These are phyloP conservation scores for Trametes pubescens DNA, from an alignment of 1,284 basidiomycete genomes.

Conservation along the genomic window DNA sequence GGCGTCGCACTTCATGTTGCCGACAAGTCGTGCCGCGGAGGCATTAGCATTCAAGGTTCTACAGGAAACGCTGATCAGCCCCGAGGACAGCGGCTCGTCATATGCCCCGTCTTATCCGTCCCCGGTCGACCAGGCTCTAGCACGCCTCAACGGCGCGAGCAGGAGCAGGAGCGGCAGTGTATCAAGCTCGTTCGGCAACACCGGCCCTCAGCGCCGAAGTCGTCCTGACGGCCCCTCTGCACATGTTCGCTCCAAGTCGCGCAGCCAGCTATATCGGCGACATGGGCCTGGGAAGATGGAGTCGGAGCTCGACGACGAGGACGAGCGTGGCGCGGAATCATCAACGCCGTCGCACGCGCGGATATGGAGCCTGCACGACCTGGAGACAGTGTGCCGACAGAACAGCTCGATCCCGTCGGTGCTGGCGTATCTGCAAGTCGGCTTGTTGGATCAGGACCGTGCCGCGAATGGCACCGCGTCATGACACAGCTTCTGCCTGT, in stretches of 20 bases:
- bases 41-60: slow-evolving; percentile 81
- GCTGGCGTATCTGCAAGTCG: slow-evolving; percentile 52
- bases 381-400: slow-evolving; percentile 74
- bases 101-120: slow-evolving; percentile 28
- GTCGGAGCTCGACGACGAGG: slow-evolving; percentile 52
- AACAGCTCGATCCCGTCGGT: slow-evolving; percentile 73
- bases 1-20: slow-evolving; percentile 43
- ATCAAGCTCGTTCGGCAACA: slow-evolving; percentile 21
- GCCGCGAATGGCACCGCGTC: slow-evolving; percentile 28
- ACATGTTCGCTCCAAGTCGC: slow-evolving; percentile 72
- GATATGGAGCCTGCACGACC: slow-evolving; percentile 71
- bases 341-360: slow-evolving; percentile 49
- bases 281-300: slow-evolving; percentile 68
- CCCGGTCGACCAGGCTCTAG: slow-evolving; percentile 40
- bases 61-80: slow-evolving; percentile 80
- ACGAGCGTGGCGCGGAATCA: slow-evolving; percentile 37
- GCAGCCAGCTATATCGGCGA: slow-evolving; percentile 70
- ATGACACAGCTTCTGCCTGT: slow-evolving; percentile 14
- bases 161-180: slow-evolving; percentile 31
- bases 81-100: slow-evolving; percentile 29
- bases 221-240: slow-evolving; percentile 38
- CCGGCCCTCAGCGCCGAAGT: slow-evolving; percentile 22
- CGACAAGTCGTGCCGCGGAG: slow-evolving; percentile 65
- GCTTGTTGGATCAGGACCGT: slow-evolving; percentile 24
- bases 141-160: slow-evolving; percentile 36